Evolutionary conservation across 176 grass and related monocot species (phyloP).

Genomic region (Triticum monococcum): DNA sequence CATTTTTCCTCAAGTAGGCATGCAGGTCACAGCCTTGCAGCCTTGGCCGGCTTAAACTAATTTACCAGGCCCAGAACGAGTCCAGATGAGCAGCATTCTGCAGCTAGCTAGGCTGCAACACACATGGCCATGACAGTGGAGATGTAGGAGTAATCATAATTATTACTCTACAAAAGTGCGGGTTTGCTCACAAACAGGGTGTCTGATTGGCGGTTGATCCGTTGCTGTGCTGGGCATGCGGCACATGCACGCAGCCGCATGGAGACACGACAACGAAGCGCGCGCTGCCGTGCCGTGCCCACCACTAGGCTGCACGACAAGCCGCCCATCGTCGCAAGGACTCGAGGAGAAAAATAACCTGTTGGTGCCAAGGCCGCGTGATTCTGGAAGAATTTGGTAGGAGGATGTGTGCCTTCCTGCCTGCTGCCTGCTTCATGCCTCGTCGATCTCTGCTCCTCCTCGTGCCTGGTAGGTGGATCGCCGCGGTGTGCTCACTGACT

Average conservation of each 20-base stretch:
- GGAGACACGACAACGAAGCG: neutral
- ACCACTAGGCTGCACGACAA: conserved; percentile 32
- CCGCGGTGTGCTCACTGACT: neutral
- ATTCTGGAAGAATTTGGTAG: conserved; percentile 49
- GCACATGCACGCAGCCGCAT: conserved; percentile 23
- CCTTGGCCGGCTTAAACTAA: neutral
- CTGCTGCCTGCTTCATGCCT: neutral
- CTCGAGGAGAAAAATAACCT: neutral
- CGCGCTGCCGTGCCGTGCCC: conserved; percentile 8
- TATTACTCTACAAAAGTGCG: neutral
- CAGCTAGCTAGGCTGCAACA: neutral
- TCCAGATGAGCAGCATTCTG: neutral
- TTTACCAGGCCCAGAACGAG: neutral
- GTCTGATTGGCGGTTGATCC: conserved; percentile 22
- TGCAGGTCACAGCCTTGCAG: too few species aligned
- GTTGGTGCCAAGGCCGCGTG: conserved; percentile 4
- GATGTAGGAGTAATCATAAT: too few species aligned
- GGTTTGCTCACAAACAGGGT: neutral
- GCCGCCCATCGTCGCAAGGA: neutral
- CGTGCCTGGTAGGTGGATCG: neutral
- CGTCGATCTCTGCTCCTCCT: neutral
- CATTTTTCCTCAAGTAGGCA: neutral
- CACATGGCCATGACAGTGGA: conserved; percentile 38
- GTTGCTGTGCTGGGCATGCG: neutral
- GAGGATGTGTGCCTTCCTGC: conserved; percentile 47